Evolutionary conservation across 192 early-diverging fungal species (phyloP).

Genomic region (Umbelopsis vinacea): DNA sequence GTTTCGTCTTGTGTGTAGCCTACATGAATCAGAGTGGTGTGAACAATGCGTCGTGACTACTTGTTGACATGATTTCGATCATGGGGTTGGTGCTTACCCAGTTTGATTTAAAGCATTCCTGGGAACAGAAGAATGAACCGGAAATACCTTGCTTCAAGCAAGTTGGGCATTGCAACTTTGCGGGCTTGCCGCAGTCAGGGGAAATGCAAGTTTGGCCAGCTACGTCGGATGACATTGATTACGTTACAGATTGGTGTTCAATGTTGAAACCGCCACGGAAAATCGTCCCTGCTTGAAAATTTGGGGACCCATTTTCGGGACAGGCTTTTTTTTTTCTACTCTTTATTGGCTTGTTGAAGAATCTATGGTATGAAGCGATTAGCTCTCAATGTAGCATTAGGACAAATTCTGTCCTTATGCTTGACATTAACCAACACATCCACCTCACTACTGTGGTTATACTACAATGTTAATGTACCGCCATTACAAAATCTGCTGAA

Average conservation of each 20-base stretch:
- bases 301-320: neutral
- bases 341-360: neutral
- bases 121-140: slow-evolving; percentile 79
- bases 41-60: neutral
- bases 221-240: slow-evolving; percentile 12
- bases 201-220: slow-evolving; percentile 45
- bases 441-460: slow-evolving; percentile 10
- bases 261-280: slow-evolving; percentile 5
- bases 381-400: slow-evolving; percentile 10
- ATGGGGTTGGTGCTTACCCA: slow-evolving; percentile 57
- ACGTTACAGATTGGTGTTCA: neutral
- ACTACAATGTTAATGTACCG: slow-evolving; percentile 8
- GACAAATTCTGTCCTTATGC: neutral
- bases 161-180: slow-evolving; percentile 79
- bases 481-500: slow-evolving; percentile 20
- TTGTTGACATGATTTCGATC: neutral
- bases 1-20: slow-evolving; percentile 10
- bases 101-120: slow-evolving; percentile 74
- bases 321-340: neutral
- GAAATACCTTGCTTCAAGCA: slow-evolving; percentile 70
- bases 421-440: slow-evolving; percentile 15
- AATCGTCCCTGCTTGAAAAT: slow-evolving; percentile 8
- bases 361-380: slow-evolving; percentile 12
- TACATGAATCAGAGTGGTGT: neutral
- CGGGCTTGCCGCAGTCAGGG: slow-evolving; percentile 65